Conservation (phyloP, 371 early-diverging fungal species). For the Mortierella sp. region DNA sequence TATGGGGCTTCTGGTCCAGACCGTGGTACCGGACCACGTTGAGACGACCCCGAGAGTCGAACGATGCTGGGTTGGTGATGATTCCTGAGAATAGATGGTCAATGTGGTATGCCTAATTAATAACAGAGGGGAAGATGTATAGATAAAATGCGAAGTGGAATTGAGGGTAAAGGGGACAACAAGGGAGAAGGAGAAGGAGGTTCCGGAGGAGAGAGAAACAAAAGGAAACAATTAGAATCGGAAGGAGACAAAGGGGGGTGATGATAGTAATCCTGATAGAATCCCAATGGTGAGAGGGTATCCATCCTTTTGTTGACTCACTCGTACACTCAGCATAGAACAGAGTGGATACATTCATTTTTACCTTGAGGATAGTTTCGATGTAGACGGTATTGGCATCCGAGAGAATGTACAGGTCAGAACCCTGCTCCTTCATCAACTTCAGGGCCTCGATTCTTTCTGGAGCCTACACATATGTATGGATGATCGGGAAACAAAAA, state of each 20-base stretch:
- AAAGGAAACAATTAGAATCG: not conserved
- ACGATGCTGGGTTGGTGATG: constrained; percentile 77
- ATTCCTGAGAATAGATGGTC: constrained; percentile 66
- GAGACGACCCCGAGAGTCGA: constrained; percentile 65
- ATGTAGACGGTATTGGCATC: constrained; percentile 83
- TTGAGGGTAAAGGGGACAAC: not conserved
- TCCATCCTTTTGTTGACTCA: not conserved
- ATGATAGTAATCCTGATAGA: not conserved
- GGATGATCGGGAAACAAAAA: not conserved
- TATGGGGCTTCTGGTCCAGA: constrained; percentile 62
- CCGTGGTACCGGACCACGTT: constrained; percentile 63
- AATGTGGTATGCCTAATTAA: constrained; percentile 64
- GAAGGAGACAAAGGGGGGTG: not conserved
- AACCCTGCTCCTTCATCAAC: constrained; percentile 60
- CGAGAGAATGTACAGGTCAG: constrained; percentile 72
- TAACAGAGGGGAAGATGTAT: not conserved
- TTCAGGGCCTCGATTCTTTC: constrained; percentile 66
- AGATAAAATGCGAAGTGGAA: not conserved
- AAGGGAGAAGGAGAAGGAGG: not conserved
- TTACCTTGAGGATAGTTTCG: constrained; percentile 72
- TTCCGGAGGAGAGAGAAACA: not conserved
- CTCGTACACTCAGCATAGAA: not conserved
- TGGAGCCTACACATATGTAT: constrained; percentile 49
- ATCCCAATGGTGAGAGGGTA: not conserved
- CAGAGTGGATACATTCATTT: not conserved